These are phyloP conservation scores for Botryobasidium botryosum DNA, from an alignment of 768 basidiomycete species.

Conservation along the genomic window DNA sequence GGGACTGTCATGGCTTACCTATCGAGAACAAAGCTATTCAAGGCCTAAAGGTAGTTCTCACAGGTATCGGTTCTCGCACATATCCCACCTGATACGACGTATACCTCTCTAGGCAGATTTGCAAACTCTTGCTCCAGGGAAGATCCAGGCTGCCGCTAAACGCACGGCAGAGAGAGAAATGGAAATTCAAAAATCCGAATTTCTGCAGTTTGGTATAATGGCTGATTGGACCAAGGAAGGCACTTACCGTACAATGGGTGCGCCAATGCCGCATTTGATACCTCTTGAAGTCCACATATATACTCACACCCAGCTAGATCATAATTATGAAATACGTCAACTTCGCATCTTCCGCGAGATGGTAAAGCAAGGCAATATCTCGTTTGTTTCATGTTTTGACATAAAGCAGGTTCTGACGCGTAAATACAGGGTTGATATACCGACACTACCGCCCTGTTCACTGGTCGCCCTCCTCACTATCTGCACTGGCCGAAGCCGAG, in stretches of 20 bases:
- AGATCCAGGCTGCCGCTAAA: constrained; percentile 54
- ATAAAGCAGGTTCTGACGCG: no score
- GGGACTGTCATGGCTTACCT: constrained; percentile 96
- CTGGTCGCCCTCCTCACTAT: constrained; percentile 87
- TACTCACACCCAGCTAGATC: constrained; percentile 33
- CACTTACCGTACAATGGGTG: constrained; percentile 77
- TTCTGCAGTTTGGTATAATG: constrained; percentile 74
- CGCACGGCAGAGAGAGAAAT: constrained; percentile 60
- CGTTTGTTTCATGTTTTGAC: neutral
- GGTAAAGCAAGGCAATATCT: constrained; percentile 54
- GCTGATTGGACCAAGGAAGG: constrained; percentile 58
- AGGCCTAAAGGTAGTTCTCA: constrained; percentile 38
- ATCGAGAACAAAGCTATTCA: constrained; percentile 89
- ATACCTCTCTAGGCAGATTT: constrained; percentile 33
- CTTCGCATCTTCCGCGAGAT: constrained; percentile 70
- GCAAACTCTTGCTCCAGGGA: constrained; percentile 33
- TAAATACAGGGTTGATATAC: constrained; percentile 53
- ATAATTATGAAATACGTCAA: constrained; percentile 76
- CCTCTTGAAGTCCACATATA: neutral
- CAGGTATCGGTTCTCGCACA: neutral
- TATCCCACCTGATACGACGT: no score
- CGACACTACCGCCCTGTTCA: constrained; percentile 79
- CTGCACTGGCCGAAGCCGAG: constrained; percentile 91
- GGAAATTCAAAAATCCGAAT: constrained; percentile 58
- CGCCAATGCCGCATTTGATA: constrained; percentile 11